Evolutionary conservation across 139 green algal genomes (phyloP), one percentile per base, ranked within the genome.

Genomic region (Chlorella ohadii): DNA sequence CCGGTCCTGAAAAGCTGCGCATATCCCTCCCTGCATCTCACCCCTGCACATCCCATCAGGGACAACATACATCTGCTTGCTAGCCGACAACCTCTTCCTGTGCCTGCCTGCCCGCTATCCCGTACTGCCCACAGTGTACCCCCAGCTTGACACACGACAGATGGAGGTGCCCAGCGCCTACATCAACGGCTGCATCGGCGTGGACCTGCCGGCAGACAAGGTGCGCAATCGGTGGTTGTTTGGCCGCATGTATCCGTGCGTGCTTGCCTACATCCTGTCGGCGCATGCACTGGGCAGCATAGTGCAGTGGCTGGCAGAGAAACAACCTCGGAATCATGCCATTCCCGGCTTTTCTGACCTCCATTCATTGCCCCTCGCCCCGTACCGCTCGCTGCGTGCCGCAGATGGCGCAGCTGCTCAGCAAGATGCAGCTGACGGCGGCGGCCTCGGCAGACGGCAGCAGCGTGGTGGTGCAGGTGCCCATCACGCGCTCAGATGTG

Each of bases 401-500:
- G 15, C 47, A 91, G 23, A 91, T 96, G 16, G 92, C 90, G 16
- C 55, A 85, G 51, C 91, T 98, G 79, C 91, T 99, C 41, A 93
- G 72, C 59, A 89, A 89, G 39, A 99, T 99, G 96, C 93, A 97
- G 90, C 93, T 99, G 31, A 39, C 85, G 12, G 89, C 87, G 28
- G 11, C 77, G 66, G 28, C 84, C 3, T 55, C 47, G 23, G 31
- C 36, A 0, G 86, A 72, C 25, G 78, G 79, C 39, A 34, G 39
- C 28, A 78, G 41, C 11, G 82, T 94, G 28, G 25, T 27, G 12
- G 87, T 96, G 33, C 13, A 77, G 0, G 93, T 97, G 78, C 97
- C 97, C 25, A 93, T 96, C 71, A 98, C 95, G 19, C 91, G 97
- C 47, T 95, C 85, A 57, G 97, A 99, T 85, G 91, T 99, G 27